Evolutionary conservation across 352 stramenopile species (phyloP).

Genomic region (Globisporangium radiosum): DNA sequence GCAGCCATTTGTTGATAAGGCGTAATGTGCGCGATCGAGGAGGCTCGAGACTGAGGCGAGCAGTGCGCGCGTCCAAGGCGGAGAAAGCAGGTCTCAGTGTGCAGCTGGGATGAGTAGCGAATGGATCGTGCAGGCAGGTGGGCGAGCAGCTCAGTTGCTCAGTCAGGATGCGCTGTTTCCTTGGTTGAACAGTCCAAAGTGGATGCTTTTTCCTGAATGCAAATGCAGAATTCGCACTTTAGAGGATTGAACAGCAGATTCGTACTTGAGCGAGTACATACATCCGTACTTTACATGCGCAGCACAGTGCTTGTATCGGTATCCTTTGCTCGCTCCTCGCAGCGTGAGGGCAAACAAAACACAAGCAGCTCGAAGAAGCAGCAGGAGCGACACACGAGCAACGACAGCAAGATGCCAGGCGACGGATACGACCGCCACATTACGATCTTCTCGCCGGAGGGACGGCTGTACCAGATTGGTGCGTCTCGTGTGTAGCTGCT

Average conservation of each 20-base stretch:
- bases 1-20: conserved; percentile 6
- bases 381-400: not conserved
- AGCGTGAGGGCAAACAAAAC: conserved; percentile 1
- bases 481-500: conserved; percentile 8
- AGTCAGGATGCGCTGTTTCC: too few species aligned
- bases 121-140: too few species aligned
- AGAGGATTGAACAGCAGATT: too few species aligned
- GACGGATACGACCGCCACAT: conserved; percentile 91
- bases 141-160: too few species aligned
- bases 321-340: not conserved
- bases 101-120: too few species aligned
- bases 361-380: conserved; percentile 16
- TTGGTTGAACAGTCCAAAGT: too few species aligned
- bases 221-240: too few species aligned
- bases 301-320: conserved; percentile 2
- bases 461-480: conserved; percentile 97
- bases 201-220: too few species aligned
- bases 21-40: not conserved
- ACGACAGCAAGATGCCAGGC: conserved; percentile 50
- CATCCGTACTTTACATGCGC: conserved; percentile 4
- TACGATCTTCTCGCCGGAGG: conserved; percentile 99
- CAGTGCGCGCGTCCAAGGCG: too few species aligned
- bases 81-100: too few species aligned
- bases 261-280: too few species aligned
- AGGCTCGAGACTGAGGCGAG: too few species aligned